A percentile compares a stretch with the other conserved stretches of the same genome.
These are phyloP conservation scores for Avena eriantha DNA, from an alignment of 176 grass and related monocot species.

Conservation along the genomic window DNA sequence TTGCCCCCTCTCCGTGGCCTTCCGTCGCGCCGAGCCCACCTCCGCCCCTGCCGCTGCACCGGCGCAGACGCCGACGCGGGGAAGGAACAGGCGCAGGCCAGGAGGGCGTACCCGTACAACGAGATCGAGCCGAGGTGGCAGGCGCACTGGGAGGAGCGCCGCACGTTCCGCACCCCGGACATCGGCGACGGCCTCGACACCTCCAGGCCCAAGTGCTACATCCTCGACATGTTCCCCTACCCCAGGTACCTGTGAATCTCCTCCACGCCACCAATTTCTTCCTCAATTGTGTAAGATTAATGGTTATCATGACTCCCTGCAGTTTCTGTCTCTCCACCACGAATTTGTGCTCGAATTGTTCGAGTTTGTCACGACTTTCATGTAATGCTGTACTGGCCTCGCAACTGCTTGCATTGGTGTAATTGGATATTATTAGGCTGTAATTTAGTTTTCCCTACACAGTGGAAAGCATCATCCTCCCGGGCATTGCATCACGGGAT, in stretches of 20 bases:
- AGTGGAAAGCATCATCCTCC: neutral
- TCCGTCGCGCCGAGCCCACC: conserved; percentile 19
- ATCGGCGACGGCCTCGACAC: conserved; percentile 68
- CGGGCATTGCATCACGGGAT: neutral
- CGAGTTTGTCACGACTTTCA: neutral
- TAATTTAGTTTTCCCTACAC: neutral
- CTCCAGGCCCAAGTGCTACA: conserved; percentile 89
- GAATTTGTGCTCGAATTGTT: neutral
- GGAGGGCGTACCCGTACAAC: conserved; percentile 74
- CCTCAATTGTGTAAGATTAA: neutral
- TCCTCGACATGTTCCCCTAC: conserved; percentile 98
- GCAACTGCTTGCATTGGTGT: neutral
- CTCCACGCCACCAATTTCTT: too few species aligned
- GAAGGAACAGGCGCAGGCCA: conserved; percentile 41
- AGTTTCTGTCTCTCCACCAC: neutral
- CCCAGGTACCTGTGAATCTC: conserved; percentile 54
- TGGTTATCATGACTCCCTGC: neutral
- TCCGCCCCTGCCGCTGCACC: conserved; percentile 37
- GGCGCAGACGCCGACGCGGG: conserved; percentile 11
- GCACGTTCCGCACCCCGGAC: conserved; percentile 80
- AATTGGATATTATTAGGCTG: neutral
- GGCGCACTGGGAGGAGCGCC: conserved; percentile 79
- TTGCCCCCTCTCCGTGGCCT: neutral
- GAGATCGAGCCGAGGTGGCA: conserved; percentile 95
- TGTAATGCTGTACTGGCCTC: neutral